A percentile compares a stretch with the other conserved stretches of the same genome.
phyloP scores from a whole-genome alignment of 2,329 filamentous ascomycete species.

The Aureobasidium musti region DNA sequence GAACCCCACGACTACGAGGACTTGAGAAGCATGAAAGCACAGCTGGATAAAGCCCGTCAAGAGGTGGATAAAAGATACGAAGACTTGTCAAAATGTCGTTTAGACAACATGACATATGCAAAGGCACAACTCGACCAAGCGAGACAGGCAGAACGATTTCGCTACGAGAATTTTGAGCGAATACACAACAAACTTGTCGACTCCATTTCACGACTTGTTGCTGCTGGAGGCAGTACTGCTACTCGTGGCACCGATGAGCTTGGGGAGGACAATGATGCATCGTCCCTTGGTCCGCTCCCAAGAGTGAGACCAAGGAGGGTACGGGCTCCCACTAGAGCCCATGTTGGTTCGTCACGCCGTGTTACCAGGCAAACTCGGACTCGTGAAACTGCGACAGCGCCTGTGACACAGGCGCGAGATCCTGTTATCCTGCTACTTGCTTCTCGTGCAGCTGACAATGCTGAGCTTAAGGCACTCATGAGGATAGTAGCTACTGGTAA shows the following conservation, averaged over 20 bases:
- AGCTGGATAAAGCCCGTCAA: neutral
- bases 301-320: neutral
- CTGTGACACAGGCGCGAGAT: constrained; percentile 50
- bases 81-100: neutral
- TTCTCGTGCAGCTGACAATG: constrained; percentile 71
- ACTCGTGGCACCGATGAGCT: neutral
- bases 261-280: neutral
- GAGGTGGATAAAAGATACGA: neutral
- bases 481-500: constrained; percentile 76
- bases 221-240: neutral
- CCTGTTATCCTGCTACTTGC: constrained; percentile 80
- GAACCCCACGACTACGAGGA: neutral
- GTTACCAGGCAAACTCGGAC: neutral
- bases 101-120: neutral
- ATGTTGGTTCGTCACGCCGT: neutral
- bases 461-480: constrained; percentile 74
- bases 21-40: neutral
- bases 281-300: neutral
- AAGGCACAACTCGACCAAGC: constrained; percentile 1
- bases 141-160: neutral
- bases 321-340: neutral
- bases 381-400: constrained; percentile 27
- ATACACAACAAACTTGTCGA: neutral
- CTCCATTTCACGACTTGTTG: neutral
- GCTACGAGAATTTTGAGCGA: neutral